Evolutionary conservation across 495 filamentous ascomycete species (phyloP).

Genomic region (Tuber magnatum): DNA sequence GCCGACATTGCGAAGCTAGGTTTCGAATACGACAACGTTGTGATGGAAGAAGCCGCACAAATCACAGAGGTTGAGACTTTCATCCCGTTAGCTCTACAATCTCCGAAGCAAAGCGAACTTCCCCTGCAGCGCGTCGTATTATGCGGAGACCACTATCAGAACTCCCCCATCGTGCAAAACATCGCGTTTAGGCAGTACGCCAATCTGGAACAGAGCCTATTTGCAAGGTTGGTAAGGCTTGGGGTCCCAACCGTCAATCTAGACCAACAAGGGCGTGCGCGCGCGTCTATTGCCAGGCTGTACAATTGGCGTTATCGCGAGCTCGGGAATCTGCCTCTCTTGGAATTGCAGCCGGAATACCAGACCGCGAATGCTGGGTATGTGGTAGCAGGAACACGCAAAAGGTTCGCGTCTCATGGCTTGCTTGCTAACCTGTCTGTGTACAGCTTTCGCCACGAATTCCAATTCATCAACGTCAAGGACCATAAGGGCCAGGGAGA

Average conservation of each 20-base stretch:
- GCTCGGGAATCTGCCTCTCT: slow-evolving; percentile 70
- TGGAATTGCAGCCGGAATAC: slow-evolving; percentile 63
- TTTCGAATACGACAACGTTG: slow-evolving; percentile 94
- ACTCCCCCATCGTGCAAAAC: slow-evolving; percentile 91
- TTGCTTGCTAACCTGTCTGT: slow-evolving; percentile 8
- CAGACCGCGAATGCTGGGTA: slow-evolving; percentile 72
- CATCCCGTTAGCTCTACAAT: slow-evolving; percentile 84
- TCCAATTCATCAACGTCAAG: slow-evolving; percentile 92
- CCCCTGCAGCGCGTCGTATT: slow-evolving; percentile 82
- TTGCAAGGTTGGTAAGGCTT: slow-evolving; percentile 79
- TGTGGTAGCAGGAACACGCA: not conserved
- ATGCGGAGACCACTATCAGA: slow-evolving; percentile 92
- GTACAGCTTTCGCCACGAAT: slow-evolving; percentile 69
- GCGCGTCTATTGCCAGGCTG: slow-evolving; percentile 76
- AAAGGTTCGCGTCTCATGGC: not conserved
- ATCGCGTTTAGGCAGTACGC: slow-evolving; percentile 94
- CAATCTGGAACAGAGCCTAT: slow-evolving; percentile 90
- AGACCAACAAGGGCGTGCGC: slow-evolving; percentile 84
- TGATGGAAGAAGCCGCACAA: slow-evolving; percentile 98
- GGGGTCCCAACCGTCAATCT: slow-evolving; percentile 84
- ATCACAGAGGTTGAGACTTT: slow-evolving; percentile 98
- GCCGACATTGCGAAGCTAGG: slow-evolving; percentile 78
- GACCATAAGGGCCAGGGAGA: slow-evolving; percentile 92
- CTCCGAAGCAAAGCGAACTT: slow-evolving; percentile 62
- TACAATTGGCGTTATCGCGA: slow-evolving; percentile 90